Conservation (phyloP, 441 rosid species). For the Viola pubescens region DNA sequence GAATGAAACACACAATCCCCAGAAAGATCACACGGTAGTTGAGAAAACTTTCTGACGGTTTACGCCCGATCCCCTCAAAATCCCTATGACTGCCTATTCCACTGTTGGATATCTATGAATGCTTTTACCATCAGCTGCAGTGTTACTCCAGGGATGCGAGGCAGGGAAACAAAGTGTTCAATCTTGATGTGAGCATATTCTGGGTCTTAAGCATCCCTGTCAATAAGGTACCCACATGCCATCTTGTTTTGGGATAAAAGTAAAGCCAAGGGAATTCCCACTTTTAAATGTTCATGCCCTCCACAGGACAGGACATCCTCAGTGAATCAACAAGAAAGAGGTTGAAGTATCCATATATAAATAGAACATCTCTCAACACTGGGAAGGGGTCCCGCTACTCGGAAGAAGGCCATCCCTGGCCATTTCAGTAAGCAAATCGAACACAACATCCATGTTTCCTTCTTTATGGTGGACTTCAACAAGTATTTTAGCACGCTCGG, state of each 20-base stretch:
- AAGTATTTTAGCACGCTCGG: slow-evolving; percentile 62
- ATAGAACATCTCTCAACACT: slow-evolving; percentile 9
- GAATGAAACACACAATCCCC: too few species aligned
- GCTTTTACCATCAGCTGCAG: too few species aligned
- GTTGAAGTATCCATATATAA: slow-evolving; percentile 9
- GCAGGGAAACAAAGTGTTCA: too few species aligned
- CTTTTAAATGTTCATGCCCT: slow-evolving; percentile 6
- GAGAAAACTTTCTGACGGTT: too few species aligned
- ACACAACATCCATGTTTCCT: slow-evolving; percentile 75
- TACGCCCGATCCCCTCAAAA: too few species aligned
- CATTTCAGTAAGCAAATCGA: slow-evolving; percentile 64
- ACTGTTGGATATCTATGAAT: too few species aligned
- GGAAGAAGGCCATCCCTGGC: slow-evolving; percentile 84
- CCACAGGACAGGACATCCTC: background rate
- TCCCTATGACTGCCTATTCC: too few species aligned
- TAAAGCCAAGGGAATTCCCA: background rate
- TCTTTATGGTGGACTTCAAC: slow-evolving; percentile 71
- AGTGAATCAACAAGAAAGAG: background rate
- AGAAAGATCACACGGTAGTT: too few species aligned
- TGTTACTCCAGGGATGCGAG: too few species aligned
- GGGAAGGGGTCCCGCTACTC: slow-evolving; percentile 30
- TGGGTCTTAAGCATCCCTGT: too few species aligned
- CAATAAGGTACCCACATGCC: background rate
- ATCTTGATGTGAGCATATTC: too few species aligned
- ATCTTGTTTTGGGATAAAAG: background rate